These are phyloP conservation scores for Pseudocercospora fuligena DNA, from an alignment of 2,329 filamentous ascomycete species.

Conservation along the genomic window DNA sequence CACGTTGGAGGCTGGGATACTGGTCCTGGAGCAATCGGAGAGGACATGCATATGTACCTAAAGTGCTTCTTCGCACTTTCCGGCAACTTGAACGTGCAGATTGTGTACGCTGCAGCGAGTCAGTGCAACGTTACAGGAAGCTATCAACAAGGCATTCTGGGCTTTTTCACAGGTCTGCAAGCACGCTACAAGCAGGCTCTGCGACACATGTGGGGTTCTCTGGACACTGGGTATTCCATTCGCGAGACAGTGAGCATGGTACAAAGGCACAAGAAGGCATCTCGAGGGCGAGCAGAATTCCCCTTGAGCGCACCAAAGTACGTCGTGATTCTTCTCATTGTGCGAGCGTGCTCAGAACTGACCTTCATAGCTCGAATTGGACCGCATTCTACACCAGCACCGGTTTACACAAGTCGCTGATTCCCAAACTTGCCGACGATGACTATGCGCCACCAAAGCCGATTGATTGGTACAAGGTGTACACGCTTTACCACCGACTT, in stretches of 20 bases:
- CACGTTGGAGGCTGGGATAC: slow-evolving; percentile 75
- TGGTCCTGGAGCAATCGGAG: slow-evolving; percentile 72
- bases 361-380: slow-evolving; percentile 36
- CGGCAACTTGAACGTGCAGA: slow-evolving; percentile 67
- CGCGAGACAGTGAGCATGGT: slow-evolving; percentile 41
- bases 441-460: slow-evolving; percentile 28
- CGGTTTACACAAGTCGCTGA: slow-evolving; percentile 36
- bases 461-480: slow-evolving; percentile 54
- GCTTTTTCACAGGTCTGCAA: slow-evolving; percentile 61
- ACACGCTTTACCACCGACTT: slow-evolving; percentile 68
- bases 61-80: slow-evolving; percentile 78
- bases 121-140: slow-evolving; percentile 70
- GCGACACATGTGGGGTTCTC: slow-evolving; percentile 76
- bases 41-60: slow-evolving; percentile 78
- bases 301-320: slow-evolving; percentile 37
- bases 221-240: slow-evolving; percentile 70
- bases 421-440: slow-evolving; percentile 26
- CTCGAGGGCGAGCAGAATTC: slow-evolving; percentile 19
- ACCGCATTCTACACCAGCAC: slow-evolving; percentile 39
- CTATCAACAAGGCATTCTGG: slow-evolving; percentile 59
- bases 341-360: slow-evolving; percentile 21
- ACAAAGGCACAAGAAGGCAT: slow-evolving; percentile 29
- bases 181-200: slow-evolving; percentile 74
- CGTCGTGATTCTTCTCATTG: slow-evolving; percentile 14
- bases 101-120: slow-evolving; percentile 71